These are phyloP conservation scores for Amylocarpus encephaloides DNA, from an alignment of 2,329 filamentous ascomycete species.

Conservation along the genomic window DNA sequence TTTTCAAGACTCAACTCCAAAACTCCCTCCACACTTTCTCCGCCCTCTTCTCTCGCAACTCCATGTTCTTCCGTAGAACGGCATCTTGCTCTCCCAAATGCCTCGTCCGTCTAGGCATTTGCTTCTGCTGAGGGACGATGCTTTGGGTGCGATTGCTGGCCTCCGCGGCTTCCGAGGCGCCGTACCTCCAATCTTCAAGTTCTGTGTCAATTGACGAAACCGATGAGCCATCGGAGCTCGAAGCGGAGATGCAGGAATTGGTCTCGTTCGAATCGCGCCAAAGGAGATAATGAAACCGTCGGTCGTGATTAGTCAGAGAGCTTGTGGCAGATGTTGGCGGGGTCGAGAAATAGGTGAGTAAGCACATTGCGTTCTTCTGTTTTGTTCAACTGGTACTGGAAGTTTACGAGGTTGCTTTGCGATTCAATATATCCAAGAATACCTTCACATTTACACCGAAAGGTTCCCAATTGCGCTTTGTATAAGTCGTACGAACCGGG, in stretches of 20 bases:
- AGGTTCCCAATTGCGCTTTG: too few relatives aligned
- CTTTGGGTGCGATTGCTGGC: not conserved
- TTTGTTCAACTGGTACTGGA: not conserved
- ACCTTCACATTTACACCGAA: not conserved
- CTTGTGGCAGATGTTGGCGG: not conserved
- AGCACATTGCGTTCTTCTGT: slow-evolving; percentile 13
- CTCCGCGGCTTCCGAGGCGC: not conserved
- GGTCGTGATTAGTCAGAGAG: not conserved
- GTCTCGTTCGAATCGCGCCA: not conserved
- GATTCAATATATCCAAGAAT: not conserved
- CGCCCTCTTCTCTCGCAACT: slow-evolving; percentile 11
- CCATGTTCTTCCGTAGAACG: slow-evolving; percentile 11
- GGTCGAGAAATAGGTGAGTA: slow-evolving; percentile 12
- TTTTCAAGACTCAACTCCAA: slow-evolving; percentile 11
- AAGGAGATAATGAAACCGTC: not conserved
- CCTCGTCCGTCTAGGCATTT: not conserved
- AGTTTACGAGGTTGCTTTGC: not conserved
- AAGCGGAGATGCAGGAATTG: not conserved
- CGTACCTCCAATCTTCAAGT: slow-evolving; percentile 13
- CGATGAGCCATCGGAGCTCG: slow-evolving; percentile 3
- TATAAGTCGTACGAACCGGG: too few relatives aligned
- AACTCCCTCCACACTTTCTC: slow-evolving; percentile 16
- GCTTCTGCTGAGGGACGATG: not conserved
- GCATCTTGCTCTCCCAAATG: slow-evolving; percentile 10
- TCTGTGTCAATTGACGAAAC: slow-evolving; percentile 11